Percentiles rank a stretch among this genome's conserved stretches.
phyloP scores from a whole-genome alignment of 2,329 filamentous ascomycete genomes.

The Claviceps citrina region DNA sequence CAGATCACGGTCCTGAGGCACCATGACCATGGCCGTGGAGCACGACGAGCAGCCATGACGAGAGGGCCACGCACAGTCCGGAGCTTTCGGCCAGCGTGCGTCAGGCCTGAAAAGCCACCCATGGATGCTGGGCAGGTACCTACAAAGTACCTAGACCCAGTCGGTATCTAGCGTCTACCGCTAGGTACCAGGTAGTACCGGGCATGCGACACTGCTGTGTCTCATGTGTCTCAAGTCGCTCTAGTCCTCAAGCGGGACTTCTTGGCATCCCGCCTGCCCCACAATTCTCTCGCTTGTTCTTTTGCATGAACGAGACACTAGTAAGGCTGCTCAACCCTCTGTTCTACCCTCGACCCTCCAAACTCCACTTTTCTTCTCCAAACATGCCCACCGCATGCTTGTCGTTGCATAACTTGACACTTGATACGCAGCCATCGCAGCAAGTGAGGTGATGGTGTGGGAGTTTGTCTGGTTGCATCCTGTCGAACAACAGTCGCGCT shows the following conservation, averaged over 20 bases:
- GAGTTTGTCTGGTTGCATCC: neutral
- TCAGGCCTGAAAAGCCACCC: no score
- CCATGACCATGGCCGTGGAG: neutral
- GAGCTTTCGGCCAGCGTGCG: no score
- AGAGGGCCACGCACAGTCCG: no score
- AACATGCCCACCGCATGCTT: no score
- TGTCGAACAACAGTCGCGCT: neutral
- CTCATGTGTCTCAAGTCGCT: neutral
- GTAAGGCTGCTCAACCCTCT: no score
- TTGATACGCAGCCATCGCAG: neutral
- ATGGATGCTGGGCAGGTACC: no score
- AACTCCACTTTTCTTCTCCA: no score
- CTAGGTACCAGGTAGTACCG: no score
- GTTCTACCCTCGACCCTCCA: no score
- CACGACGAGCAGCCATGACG: neutral
- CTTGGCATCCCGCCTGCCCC: neutral
- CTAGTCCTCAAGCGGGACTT: neutral
- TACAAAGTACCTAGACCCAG: no score
- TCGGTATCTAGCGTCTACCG: no score
- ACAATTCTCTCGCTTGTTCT: neutral
- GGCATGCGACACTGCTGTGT: neutral
- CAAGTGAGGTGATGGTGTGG: neutral
- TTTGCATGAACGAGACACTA: neutral
- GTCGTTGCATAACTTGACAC: no score
- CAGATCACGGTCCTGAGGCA: neutral